Conservation (phyloP, 768 basidiomycete genomes). For the Macrolepiota albuminosa region DNA sequence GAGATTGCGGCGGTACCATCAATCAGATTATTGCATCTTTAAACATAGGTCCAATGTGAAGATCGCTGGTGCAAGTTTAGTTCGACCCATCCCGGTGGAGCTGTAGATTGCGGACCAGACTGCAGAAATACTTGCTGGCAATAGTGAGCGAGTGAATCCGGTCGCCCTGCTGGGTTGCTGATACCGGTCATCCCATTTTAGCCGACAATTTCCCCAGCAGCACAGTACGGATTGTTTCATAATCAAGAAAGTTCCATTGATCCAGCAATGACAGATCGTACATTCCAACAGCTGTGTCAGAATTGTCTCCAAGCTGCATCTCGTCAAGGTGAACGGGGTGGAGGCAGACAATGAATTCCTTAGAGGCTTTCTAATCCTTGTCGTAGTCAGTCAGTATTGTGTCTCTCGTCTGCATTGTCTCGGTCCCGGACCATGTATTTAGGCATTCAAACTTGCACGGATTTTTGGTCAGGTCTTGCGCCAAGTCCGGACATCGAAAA, state of each 20-base stretch:
- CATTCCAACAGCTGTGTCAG: constrained; percentile 24
- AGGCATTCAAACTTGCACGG: neutral
- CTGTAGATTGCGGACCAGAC: constrained; percentile 46
- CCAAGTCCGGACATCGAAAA: neutral
- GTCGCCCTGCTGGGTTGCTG: constrained; percentile 14
- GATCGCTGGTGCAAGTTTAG: constrained; percentile 70
- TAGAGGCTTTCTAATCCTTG: neutral
- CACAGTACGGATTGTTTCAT: constrained; percentile 40
- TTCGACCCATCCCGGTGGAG: constrained; percentile 42
- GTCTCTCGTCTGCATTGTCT: neutral
- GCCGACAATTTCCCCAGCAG: constrained; percentile 67
- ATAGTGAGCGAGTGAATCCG: constrained; percentile 47
- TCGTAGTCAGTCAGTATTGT: neutral
- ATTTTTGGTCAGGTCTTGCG: neutral
- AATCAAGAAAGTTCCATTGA: constrained; percentile 11
- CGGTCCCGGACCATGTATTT: neutral
- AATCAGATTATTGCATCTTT: constrained; percentile 8
- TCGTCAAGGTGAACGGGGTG: constrained; percentile 2
- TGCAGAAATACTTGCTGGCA: constrained; percentile 71
- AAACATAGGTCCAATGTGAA: constrained; percentile 57
- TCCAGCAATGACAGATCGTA: constrained; percentile 23
- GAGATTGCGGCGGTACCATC: neutral
- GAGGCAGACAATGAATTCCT: constrained; percentile 4
- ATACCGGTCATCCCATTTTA: constrained; percentile 21
- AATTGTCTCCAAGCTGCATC: constrained; percentile 18